These are phyloP conservation scores for Acanthamoeba lenticulata DNA, from an alignment of 208 protist species.

Conservation along the genomic window DNA sequence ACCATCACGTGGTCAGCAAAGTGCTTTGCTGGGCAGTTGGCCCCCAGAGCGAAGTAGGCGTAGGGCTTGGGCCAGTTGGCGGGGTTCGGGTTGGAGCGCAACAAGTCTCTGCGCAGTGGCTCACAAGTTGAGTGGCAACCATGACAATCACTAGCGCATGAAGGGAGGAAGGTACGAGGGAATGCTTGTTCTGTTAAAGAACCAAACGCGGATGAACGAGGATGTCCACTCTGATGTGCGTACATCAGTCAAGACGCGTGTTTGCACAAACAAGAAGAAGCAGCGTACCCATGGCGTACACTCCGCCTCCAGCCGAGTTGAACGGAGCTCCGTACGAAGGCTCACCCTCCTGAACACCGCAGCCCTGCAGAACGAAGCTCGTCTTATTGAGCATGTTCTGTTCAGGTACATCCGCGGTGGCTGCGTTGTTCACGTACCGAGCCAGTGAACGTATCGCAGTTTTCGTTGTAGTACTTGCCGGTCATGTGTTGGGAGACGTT, in stretches of 20 bases:
- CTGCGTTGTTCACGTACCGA: too few relatives aligned
- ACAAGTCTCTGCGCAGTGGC: neutral
- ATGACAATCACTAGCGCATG: neutral
- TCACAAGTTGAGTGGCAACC: neutral
- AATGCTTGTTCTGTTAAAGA: neutral
- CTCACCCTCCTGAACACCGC: neutral
- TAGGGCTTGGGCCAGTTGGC: neutral
- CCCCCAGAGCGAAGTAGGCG: too few relatives aligned
- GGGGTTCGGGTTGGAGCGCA: neutral
- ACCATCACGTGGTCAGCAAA: too few relatives aligned
- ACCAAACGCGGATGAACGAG: neutral
- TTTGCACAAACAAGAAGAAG: neutral
- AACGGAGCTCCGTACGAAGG: neutral
- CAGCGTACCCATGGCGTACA: neutral
- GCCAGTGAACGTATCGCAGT: too few relatives aligned
- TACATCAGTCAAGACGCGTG: too few relatives aligned
- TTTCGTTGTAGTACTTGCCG: neutral
- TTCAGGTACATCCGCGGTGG: too few relatives aligned
- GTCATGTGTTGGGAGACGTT: neutral
- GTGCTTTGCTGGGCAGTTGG: too few relatives aligned
- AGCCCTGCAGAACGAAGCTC: too few relatives aligned
- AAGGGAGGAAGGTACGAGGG: neutral
- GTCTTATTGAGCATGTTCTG: too few relatives aligned
- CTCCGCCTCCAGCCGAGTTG: neutral
- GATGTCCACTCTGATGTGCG: neutral